A percentile compares a stretch with the other conserved stretches of the same genome.
These are phyloP conservation scores for Ophidiomyces ophidiicola DNA, from an alignment of 2,329 filamentous ascomycete genomes.

Conservation along the genomic window DNA sequence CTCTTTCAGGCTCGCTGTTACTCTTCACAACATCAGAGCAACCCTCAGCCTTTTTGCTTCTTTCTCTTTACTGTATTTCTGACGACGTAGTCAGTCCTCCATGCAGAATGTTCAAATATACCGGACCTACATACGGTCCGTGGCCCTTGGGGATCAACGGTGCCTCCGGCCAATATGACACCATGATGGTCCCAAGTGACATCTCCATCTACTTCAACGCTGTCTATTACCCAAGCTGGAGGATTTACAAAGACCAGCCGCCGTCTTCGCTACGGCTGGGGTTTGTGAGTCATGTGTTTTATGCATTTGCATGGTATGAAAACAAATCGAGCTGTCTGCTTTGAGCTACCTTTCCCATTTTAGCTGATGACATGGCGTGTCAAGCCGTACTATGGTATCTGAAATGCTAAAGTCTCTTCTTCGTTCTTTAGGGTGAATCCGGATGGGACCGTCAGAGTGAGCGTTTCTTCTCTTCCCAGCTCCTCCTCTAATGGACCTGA, in stretches of 20 bases:
- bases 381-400: no score
- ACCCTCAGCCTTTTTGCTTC: no score
- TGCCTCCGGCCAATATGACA: neutral
- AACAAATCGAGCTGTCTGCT: neutral
- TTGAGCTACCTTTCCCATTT: neutral
- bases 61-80: neutral
- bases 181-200: constrained; percentile 21
- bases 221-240: constrained; percentile 73
- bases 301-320: constrained; percentile 57
- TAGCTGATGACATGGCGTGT: neutral
- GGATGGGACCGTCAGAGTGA: constrained; percentile 64
- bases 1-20: no score
- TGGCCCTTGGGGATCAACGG: constrained; percentile 8
- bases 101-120: constrained; percentile 10
- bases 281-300: constrained; percentile 70
- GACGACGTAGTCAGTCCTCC: neutral
- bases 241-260: constrained; percentile 59
- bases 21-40: no score
- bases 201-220: constrained; percentile 48
- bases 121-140: constrained; percentile 8
- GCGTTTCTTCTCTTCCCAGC: constrained; percentile 31
- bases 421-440: constrained; percentile 45
- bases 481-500: constrained; percentile 15
- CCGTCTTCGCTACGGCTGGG: constrained; percentile 62
- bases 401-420: constrained; percentile 4